Base-by-base conservation (phyloP, 1,284 basidiomycete genomes). In the Sporisorium reilianum region DNA sequence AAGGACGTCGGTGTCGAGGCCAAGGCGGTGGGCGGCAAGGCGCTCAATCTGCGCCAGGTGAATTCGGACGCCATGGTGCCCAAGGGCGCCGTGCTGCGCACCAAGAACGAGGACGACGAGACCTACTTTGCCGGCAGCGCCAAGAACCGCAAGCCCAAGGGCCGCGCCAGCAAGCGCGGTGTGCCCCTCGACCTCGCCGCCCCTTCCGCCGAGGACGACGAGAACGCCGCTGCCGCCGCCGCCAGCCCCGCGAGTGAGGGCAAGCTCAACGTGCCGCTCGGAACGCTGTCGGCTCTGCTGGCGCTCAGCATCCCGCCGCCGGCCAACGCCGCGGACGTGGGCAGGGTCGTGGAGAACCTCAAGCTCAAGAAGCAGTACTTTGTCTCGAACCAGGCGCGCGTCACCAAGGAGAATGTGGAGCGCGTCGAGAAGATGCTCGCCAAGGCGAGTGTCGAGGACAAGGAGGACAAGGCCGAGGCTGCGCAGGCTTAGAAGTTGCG, bases 331-430 rank as follows among this genome's bases (percentile, higher is more conserved):
- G 87, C 89, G 14, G 96, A 99, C 82, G 88, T 96, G 34, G 88
- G 90, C 54, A 91, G 93, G 56, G 90, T 94, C 38, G 88, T 99
- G 67, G 91, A 93, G 81, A 93, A 97, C 84, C 88, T 99, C 63
- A 92, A 92, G 86, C 93, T 90, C 60, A 99, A 99, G 89, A 95
- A 94, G 86, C 89, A 91, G 45, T 99, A 95, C 95, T 98, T 91
- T 85, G 90, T 93, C 84, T 88, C 87, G 69, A 89, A 90, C 85
- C 88, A 89, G 80, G 87, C 86, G 52, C 77, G 85, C 22, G 86
- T 86, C 77, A 88, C 87, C 46, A 84, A 85, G 83, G 85, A 86
- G 44, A 82, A 84, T 65, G 70, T 84, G 28, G 77, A 79, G 16
- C 60, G 69, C 61, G 79, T 80, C 23, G 83, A 84, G 25, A 81